Conservation (phyloP, 495 filamentous ascomycete genomes). For the Bryoglossum gracile region DNA sequence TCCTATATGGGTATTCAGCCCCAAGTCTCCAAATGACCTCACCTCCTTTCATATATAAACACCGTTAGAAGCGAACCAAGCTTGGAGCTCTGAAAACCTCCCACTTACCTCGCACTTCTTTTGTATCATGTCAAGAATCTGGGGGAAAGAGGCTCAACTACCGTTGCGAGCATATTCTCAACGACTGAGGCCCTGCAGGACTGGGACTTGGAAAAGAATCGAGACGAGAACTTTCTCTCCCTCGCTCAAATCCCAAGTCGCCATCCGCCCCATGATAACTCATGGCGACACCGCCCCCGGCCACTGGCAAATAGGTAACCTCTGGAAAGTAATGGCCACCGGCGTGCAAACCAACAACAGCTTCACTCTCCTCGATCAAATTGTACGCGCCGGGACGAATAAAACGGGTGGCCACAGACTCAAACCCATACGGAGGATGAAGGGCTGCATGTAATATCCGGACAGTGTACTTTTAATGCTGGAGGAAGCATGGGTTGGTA, state of each 20-base stretch:
- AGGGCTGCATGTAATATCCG: background rate
- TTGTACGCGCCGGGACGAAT: background rate
- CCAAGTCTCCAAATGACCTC: no score
- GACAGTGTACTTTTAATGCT: slow-evolving; percentile 1
- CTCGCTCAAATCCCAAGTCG: background rate
- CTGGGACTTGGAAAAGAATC: no score
- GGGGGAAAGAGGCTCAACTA: no score
- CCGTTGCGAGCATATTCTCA: no score
- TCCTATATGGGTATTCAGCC: no score
- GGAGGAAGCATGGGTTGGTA: background rate
- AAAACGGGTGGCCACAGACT: background rate
- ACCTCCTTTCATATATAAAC: no score
- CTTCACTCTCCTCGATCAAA: slow-evolving; percentile 1
- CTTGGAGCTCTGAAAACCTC: no score
- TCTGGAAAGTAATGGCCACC: background rate
- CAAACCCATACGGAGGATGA: background rate
- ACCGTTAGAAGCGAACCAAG: no score
- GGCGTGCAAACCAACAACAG: background rate
- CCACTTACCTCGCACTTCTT: no score
- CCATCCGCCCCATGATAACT: background rate
- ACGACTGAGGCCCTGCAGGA: no score
- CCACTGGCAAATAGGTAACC: background rate
- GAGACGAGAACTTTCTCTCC: background rate
- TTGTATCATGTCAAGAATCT: no score
- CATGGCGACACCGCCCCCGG: background rate